Evolutionary conservation across 371 early-diverging fungal species (phyloP), one percentile per base, ranked within the genome.

Genomic region (Basidiobolus meristosporus): DNA sequence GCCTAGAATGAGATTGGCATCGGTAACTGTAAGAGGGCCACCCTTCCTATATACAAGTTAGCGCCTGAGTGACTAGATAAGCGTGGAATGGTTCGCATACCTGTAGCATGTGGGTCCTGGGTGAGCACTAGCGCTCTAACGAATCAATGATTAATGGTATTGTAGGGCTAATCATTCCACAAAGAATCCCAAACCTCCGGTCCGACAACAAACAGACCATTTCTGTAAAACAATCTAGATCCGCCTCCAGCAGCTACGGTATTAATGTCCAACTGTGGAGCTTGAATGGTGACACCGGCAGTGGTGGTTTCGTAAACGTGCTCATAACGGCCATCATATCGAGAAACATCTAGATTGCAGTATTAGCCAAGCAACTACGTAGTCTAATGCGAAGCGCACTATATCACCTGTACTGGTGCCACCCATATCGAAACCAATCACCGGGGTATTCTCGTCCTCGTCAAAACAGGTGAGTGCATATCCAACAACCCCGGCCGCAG

Each of bases 351-450:
- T 45, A 28, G 38, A 38, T 19, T 17, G 30, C 14, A 44, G 18
- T n/a, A 19, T 11, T 34, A 36, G 21, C 6, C 22, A 37, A 12
- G 1, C 21, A 12, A 2, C 16, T 16, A 23, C 11, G n/a, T 12
- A 33, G 9, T 7, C 18, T 16, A 9, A 16, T 11, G 19, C 19
- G 1, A 10, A 21, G n/a, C 20, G 11, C 4, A 18, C 11, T 31
- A 28, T 28, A 10, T 44, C 41, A 60, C 61, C 61, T 11, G 96
- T 92, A 44, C 81, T 80, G 0, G 91, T 91, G 12, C 89, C 89
- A 19, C 93, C 95, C 89, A 92, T 91, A 60, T 93, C 97, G 47
- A 96, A 90, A 0, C 92, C 92, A 51, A 96, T 88, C 15, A 90
- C 75, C 1, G 90, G 77, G 1, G 59, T 60, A 1, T 63, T 51